Conservation (phyloP, 2,329 filamentous ascomycete genomes). For the Venturia oleaginea region DNA sequence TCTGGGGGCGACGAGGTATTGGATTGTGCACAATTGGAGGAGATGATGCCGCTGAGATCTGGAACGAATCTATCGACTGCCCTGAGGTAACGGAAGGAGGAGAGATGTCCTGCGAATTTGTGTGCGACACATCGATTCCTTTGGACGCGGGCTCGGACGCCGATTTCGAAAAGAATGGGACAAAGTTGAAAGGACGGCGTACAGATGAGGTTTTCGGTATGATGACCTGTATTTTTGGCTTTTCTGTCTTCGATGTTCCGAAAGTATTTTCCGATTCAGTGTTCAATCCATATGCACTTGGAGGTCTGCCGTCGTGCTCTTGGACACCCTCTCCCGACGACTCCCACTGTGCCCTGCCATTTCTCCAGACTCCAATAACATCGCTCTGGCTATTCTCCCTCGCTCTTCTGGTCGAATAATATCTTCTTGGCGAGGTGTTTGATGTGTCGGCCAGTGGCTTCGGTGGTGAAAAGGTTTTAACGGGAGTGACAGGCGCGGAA, state of each 20-base stretch:
- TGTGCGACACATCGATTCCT: conserved; percentile 9
- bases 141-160: conserved; percentile 15
- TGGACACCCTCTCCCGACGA: conserved; percentile 17
- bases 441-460: conserved; percentile 17
- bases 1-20: neutral
- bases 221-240: conserved; percentile 25
- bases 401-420: conserved; percentile 5
- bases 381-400: conserved; percentile 13
- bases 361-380: conserved; percentile 34
- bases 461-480: conserved; percentile 14
- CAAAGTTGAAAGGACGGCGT: conserved; percentile 21
- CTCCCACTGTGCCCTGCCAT: conserved; percentile 36
- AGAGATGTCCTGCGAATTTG: conserved; percentile 19
- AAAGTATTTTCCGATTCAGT: neutral
- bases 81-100: conserved; percentile 13
- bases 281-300: neutral
- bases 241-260: neutral
- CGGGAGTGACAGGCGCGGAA: conserved; percentile 13
- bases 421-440: conserved; percentile 15
- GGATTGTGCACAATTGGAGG: neutral
- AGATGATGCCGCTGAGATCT: conserved; percentile 7
- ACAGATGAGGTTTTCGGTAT: conserved; percentile 25
- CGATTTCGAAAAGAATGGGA: conserved; percentile 17
- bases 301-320: neutral
- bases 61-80: conserved; percentile 8